A percentile compares a stretch with the other conserved stretches of the same genome.
Evolutionary conservation across 164 flowering plant species (phyloP).

Genomic region (Annona cherimola): DNA sequence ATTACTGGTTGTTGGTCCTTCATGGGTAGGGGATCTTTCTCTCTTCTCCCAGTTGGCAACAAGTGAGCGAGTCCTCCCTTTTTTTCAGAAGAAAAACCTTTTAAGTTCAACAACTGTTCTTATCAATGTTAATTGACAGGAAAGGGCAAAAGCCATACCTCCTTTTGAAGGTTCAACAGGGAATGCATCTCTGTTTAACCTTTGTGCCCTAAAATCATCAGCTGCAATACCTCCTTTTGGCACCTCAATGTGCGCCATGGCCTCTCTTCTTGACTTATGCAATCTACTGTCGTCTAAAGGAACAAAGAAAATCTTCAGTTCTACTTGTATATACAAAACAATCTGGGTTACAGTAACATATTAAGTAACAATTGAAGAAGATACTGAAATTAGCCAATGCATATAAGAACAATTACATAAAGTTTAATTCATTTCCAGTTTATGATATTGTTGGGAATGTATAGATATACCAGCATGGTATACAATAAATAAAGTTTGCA

Average conservation of each 20-base stretch:
- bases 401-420: neutral
- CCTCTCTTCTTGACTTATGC: neutral
- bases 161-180: conserved; percentile 38
- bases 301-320: neutral
- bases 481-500: no score
- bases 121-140: neutral
- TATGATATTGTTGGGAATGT: neutral
- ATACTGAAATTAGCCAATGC: neutral
- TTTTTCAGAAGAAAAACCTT: neutral
- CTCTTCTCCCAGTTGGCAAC: conserved; percentile 63
- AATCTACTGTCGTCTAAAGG: neutral
- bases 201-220: conserved; percentile 48
- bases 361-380: neutral
- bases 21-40: conserved; percentile 46
- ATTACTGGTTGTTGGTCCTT: conserved; percentile 35
- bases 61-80: conserved; percentile 58
- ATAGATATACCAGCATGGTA: neutral
- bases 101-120: neutral
- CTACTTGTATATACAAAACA: neutral
- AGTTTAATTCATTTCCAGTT: neutral
- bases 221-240: conserved; percentile 17
- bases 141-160: conserved; percentile 22
- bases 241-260: neutral
- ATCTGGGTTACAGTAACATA: neutral
- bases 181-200: conserved; percentile 32